Evolutionary conservation across 345 rosid genomes (phyloP).

Genomic region (Stellera chamaejasme): DNA sequence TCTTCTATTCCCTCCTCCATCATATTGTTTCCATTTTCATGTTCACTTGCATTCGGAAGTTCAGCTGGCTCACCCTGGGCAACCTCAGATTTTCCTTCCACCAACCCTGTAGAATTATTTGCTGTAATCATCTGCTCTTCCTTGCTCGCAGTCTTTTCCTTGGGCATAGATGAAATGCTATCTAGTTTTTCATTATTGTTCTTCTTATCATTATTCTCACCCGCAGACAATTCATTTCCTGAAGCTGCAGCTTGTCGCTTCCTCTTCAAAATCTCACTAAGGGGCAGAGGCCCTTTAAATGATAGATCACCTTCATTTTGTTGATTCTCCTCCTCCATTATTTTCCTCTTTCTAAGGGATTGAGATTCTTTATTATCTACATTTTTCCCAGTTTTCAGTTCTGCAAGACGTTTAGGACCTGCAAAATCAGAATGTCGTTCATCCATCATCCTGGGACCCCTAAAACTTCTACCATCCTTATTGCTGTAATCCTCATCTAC

Average conservation of each 20-base stretch:
- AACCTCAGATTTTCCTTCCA: conserved; percentile 27
- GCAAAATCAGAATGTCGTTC: conserved; percentile 29
- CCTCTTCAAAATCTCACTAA: conserved; percentile 79
- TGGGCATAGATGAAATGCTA: not conserved
- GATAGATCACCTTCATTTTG: conserved; percentile 39
- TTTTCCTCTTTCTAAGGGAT: conserved; percentile 43
- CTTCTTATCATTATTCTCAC: conserved; percentile 6
- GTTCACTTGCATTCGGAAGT: conserved; percentile 18
- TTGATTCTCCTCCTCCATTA: conserved; percentile 35
- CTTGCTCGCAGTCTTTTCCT: conserved; percentile 16
- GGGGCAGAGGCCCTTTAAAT: conserved; percentile 82
- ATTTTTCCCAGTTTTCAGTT: conserved; percentile 35
- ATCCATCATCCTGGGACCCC: conserved; percentile 29
- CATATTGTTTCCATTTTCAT: conserved; percentile 29
- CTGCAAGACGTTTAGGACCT: conserved; percentile 58
- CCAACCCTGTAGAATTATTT: conserved; percentile 6
- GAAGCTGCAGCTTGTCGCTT: conserved; percentile 47
- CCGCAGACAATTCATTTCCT: conserved; percentile 16
- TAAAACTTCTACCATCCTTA: conserved; percentile 29
- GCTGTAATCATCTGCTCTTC: conserved; percentile 23
- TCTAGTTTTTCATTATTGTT: conserved; percentile 14
- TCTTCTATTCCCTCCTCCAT: conserved; percentile 36
- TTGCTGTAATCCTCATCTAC: conserved; percentile 32
- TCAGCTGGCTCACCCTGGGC: conserved; percentile 23
- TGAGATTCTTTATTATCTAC: conserved; percentile 30